These are phyloP conservation scores for Metarhizium rileyi DNA, from an alignment of 2,329 filamentous ascomycete genomes.

Conservation along the genomic window DNA sequence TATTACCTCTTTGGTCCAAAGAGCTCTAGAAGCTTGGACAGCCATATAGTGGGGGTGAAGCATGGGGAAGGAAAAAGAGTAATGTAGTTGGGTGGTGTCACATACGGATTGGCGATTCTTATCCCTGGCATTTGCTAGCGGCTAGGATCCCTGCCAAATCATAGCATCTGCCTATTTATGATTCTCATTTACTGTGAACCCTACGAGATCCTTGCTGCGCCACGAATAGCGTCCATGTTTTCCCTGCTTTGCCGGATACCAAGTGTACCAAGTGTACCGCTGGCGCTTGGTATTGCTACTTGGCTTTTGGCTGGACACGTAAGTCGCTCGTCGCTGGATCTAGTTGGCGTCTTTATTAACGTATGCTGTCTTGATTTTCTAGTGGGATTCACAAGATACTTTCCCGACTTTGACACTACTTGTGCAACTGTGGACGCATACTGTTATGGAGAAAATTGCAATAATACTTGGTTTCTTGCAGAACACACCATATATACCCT, in stretches of 20 bases:
- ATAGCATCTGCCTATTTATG: not conserved
- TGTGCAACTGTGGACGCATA: no score
- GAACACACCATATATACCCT: no score
- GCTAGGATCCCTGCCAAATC: not conserved
- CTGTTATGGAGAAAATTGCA: no score
- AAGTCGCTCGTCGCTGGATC: no score
- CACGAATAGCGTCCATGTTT: not conserved
- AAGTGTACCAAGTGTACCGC: no score
- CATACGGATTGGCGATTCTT: not conserved
- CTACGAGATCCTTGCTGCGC: not conserved
- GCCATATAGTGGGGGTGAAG: not conserved
- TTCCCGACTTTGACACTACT: no score
- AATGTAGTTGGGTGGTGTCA: constrained; percentile 12
- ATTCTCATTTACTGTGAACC: not conserved
- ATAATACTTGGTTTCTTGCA: no score
- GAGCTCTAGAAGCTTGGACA: not conserved
- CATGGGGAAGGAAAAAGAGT: not conserved
- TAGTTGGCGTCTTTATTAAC: no score
- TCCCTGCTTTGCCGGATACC: no score
- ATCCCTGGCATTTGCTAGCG: not conserved
- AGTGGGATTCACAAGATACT: no score
- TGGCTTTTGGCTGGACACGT: no score
- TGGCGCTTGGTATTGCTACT: not conserved
- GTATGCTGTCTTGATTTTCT: no score
- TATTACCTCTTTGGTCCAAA: not conserved